Percentiles rank a stretch among this genome's conserved stretches.
These are phyloP conservation scores for Neopestalotiopsis sp. DNA, from an alignment of 2,329 filamentous ascomycete genomes.

Conservation along the genomic window DNA sequence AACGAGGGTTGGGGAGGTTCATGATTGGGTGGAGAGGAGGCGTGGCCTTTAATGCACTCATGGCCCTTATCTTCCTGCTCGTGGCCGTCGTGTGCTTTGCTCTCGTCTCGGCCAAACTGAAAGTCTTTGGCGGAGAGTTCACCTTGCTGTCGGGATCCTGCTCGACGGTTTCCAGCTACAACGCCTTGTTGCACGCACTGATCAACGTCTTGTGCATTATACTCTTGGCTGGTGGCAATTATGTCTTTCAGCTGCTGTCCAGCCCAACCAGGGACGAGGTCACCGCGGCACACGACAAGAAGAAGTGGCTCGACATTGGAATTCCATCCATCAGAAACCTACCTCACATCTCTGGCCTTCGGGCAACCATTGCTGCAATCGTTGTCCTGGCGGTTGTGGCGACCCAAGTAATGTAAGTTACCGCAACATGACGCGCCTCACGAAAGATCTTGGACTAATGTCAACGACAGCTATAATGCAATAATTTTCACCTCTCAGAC, in stretches of 20 bases:
- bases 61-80: slow-evolving; percentile 43
- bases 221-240: slow-evolving; percentile 55
- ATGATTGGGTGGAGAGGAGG: slow-evolving; percentile 54
- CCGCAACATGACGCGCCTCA: neutral
- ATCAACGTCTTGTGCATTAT: slow-evolving; percentile 49
- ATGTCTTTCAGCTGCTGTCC: slow-evolving; percentile 57
- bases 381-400: slow-evolving; percentile 47
- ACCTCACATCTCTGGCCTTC: slow-evolving; percentile 44
- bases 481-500: slow-evolving; percentile 49
- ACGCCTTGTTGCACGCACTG: slow-evolving; percentile 47
- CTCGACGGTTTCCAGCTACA: slow-evolving; percentile 38
- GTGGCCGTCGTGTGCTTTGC: slow-evolving; percentile 45
- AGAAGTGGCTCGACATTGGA: slow-evolving; percentile 58
- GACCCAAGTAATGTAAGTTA: slow-evolving; percentile 54
- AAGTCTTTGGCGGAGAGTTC: slow-evolving; percentile 39
- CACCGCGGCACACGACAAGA: slow-evolving; percentile 48
- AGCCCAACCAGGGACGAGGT: slow-evolving; percentile 58
- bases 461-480: slow-evolving; percentile 52
- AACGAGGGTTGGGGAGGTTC: slow-evolving; percentile 33
- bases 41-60: slow-evolving; percentile 47
- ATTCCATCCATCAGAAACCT: slow-evolving; percentile 58
- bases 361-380: slow-evolving; percentile 43
- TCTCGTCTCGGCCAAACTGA: slow-evolving; percentile 39
- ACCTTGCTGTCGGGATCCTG: slow-evolving; percentile 46
- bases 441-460: neutral